Evolutionary conservation across 2,329 filamentous ascomycete species (phyloP).

Genomic region (Periconia sp.): DNA sequence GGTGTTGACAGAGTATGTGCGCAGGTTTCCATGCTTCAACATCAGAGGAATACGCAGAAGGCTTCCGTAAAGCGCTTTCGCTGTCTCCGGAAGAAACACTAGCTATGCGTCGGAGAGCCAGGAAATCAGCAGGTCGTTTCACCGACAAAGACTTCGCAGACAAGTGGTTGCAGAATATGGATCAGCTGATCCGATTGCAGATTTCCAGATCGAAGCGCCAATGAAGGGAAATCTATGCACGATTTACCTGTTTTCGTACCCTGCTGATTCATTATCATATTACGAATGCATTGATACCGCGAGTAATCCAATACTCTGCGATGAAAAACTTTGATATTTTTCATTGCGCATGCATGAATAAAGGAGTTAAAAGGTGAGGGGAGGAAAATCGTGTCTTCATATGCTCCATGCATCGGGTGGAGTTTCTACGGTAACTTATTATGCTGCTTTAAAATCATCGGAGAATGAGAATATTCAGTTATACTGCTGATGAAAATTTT

Average conservation of each 20-base stretch:
- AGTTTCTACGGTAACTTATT: too few relatives aligned
- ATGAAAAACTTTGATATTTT: too few relatives aligned
- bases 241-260: not conserved
- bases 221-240: not conserved
- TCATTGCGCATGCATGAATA: too few relatives aligned
- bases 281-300: too few relatives aligned
- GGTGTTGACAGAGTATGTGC: not conserved
- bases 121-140: constrained; percentile 79
- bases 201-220: constrained; percentile 10
- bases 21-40: constrained; percentile 83
- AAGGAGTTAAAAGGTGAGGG: too few relatives aligned
- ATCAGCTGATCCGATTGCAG: constrained; percentile 63
- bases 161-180: constrained; percentile 77
- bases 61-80: constrained; percentile 75
- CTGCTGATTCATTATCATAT: not conserved
- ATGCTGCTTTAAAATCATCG: too few relatives aligned
- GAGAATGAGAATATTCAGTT: too few relatives aligned
- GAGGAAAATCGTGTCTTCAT: too few relatives aligned
- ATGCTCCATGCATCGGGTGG: too few relatives aligned
- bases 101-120: constrained; percentile 73
- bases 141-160: constrained; percentile 82
- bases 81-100: constrained; percentile 66
- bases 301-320: too few relatives aligned
- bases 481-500: too few relatives aligned
- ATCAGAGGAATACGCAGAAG: constrained; percentile 74